Evolutionary conservation across 164 flowering plant genomes (phyloP).

Genomic region (Nymphaea thermarum): DNA sequence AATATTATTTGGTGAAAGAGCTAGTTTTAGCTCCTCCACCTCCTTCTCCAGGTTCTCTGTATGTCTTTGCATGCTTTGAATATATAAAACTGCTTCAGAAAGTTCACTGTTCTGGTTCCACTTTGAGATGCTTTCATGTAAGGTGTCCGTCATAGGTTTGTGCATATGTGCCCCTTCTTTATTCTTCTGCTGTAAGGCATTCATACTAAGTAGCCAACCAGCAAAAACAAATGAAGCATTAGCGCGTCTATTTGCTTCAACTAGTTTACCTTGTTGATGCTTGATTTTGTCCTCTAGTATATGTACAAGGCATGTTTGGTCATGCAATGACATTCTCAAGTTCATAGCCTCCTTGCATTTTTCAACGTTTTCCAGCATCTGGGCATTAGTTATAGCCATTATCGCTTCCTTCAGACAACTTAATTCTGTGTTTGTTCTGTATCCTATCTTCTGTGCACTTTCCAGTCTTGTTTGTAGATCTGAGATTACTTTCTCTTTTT

Average conservation of each 20-base stretch:
- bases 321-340: conserved; percentile 16
- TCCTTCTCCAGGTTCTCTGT: conserved; percentile 6
- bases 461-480: conserved; percentile 42
- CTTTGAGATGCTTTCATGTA: background rate
- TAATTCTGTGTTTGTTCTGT: conserved; percentile 47
- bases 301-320: conserved; percentile 16
- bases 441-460: conserved; percentile 42
- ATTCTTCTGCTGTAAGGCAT: background rate
- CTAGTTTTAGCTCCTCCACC: conserved; percentile 4
- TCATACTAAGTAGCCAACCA: conserved; percentile 19
- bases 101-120: background rate
- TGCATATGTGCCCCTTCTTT: background rate
- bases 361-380: conserved; percentile 22
- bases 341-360: conserved; percentile 19
- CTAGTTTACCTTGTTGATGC: conserved; percentile 17
- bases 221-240: conserved; percentile 23
- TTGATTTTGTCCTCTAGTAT: conserved; percentile 20
- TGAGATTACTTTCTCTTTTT: conserved; percentile 53
- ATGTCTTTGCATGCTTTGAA: conserved; percentile 3
- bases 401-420: conserved; percentile 58
- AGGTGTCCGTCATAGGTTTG: background rate
- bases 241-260: conserved; percentile 30
- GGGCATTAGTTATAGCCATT: conserved; percentile 46
- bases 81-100: background rate
- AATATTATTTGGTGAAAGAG: background rate